Percentiles rank a stretch among this genome's conserved stretches.
Conservation (phyloP, 2,329 filamentous ascomycete species). For the Nannizzia gypsea region DNA sequence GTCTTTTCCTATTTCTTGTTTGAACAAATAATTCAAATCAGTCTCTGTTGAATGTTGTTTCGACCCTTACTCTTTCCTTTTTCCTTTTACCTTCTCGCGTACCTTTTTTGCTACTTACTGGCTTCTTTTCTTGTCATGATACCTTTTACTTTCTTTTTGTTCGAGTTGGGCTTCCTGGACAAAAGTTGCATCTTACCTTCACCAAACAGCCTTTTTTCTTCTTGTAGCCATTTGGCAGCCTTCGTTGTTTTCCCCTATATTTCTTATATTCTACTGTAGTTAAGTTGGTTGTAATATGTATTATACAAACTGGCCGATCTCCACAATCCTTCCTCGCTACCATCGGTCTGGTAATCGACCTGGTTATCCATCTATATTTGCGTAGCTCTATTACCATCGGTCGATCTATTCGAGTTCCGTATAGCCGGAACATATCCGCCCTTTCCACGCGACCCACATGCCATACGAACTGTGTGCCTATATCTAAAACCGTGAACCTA, state of each 20-base stretch:
- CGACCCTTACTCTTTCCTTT: not conserved
- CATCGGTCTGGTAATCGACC: not conserved
- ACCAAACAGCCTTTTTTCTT: not conserved
- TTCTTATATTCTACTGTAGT: not conserved
- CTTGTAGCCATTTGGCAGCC: not conserved
- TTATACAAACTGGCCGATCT: not conserved
- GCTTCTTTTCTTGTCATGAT: not conserved
- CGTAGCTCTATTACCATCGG: not conserved
- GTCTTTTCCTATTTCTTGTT: not conserved
- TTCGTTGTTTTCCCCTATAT: not conserved
- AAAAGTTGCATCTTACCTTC: not conserved
- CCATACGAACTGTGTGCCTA: not conserved
- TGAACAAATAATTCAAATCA: not conserved
- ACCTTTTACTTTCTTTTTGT: not conserved
- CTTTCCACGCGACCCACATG: not conserved
- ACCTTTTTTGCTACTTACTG: not conserved
- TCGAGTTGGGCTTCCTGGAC: conserved; percentile 1
- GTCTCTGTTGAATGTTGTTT: not conserved
- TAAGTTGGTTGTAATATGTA: not conserved
- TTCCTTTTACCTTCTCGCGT: not conserved
- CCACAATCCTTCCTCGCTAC: not conserved
- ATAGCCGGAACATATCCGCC: not conserved
- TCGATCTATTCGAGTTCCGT: not conserved
- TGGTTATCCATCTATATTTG: not conserved
- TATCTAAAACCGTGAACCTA: not conserved